Conservation (phyloP, 2,329 filamentous ascomycete species). For the Trichophyton verrucosum region DNA sequence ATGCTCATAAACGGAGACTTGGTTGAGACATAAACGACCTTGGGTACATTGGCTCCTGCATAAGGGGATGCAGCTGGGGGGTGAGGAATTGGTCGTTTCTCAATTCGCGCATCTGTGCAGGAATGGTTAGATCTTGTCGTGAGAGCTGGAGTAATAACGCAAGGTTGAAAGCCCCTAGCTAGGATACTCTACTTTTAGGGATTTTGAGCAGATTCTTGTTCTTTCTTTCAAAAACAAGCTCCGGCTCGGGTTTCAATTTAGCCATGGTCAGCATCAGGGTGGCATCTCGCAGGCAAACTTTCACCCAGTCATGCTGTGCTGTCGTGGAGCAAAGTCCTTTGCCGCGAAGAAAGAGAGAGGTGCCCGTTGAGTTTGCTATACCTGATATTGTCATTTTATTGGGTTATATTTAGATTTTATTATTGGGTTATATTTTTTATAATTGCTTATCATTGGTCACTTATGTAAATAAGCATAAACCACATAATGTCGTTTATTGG, state of each 20-base stretch:
- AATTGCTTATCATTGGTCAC: too few species aligned
- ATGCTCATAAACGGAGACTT: constrained; percentile 46
- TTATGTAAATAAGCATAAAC: too few species aligned
- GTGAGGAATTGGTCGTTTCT: constrained; percentile 48
- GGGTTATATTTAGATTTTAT: too few species aligned
- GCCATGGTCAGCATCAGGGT: constrained; percentile 5
- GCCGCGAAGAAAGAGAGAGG: not conserved
- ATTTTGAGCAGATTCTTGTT: constrained; percentile 26
- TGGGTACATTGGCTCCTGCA: constrained; percentile 36
- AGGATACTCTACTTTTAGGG: constrained; percentile 23
- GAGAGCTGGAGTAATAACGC: not conserved
- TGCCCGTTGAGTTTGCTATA: not conserved
- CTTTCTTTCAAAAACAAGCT: constrained; percentile 29
- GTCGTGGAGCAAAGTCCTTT: not conserved
- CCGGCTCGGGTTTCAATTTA: constrained; percentile 9
- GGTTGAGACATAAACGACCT: constrained; percentile 45
- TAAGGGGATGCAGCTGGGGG: constrained; percentile 44
- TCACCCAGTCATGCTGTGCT: not conserved
- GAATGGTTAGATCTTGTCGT: not conserved
- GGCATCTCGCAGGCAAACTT: not conserved
- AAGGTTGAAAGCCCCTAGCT: not conserved
- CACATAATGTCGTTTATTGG: too few species aligned
- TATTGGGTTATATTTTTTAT: too few species aligned
- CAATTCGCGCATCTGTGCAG: constrained; percentile 34
- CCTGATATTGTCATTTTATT: too few species aligned